phyloP scores from a whole-genome alignment of 352 stramenopile genomes.

The Halophytophthora polymorphica region DNA sequence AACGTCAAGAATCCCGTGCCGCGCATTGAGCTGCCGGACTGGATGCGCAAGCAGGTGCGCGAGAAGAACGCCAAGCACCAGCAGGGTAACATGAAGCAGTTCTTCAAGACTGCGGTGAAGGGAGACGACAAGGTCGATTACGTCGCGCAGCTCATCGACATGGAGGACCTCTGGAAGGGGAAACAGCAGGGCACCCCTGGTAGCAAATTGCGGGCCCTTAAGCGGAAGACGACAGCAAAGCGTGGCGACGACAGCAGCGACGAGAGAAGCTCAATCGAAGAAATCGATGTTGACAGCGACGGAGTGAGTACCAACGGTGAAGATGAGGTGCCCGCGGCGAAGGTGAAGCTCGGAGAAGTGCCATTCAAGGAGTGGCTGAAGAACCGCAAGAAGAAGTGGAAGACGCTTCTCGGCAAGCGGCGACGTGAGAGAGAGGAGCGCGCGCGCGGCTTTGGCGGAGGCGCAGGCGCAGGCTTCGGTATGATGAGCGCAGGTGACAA shows the following conservation, averaged over 20 bases:
- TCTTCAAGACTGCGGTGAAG: constrained; percentile 66
- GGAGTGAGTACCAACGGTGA: constrained; percentile 24
- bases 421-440: constrained; percentile 60
- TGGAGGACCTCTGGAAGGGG: constrained; percentile 55
- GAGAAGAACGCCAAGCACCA: constrained; percentile 83
- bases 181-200: constrained; percentile 12
- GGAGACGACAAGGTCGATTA: constrained; percentile 33
- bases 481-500: constrained; percentile 23
- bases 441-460: constrained; percentile 26
- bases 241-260: constrained; percentile 8
- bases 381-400: constrained; percentile 78
- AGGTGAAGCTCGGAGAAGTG: constrained; percentile 59
- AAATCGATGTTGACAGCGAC: constrained; percentile 27
- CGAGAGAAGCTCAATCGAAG: constrained; percentile 15
- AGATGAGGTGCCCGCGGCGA: constrained; percentile 7
- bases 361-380: constrained; percentile 58
- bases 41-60: constrained; percentile 93
- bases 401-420: constrained; percentile 45
- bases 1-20: constrained; percentile 96
- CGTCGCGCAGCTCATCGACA: constrained; percentile 63
- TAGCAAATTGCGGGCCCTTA: constrained; percentile 5
- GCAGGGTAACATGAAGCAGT: constrained; percentile 86
- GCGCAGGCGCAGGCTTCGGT: constrained; percentile 18
- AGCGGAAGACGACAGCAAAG: constrained; percentile 14
- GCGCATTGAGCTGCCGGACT: constrained; percentile 94